These are phyloP conservation scores for Arachis hypogaea DNA, from an alignment of 306 rosid species.

Conservation along the genomic window DNA sequence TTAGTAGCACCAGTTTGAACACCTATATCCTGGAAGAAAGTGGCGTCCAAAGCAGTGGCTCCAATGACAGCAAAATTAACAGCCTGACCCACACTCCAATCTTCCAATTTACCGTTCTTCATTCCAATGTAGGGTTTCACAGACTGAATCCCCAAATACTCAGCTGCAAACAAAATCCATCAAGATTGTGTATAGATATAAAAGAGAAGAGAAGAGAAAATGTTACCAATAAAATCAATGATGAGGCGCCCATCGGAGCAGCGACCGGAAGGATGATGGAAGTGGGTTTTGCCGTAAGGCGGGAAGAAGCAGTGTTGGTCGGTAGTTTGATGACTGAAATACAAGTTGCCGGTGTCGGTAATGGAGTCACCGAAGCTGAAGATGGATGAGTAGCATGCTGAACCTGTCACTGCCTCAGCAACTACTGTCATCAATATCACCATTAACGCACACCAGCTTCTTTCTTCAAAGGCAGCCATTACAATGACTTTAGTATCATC, in stretches of 20 bases:
- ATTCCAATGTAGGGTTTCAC: conserved; percentile 50
- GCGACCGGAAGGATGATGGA: conserved; percentile 60
- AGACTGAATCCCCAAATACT: conserved; percentile 49
- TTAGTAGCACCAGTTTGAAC: conserved; percentile 18
- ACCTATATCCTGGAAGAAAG: conserved; percentile 44
- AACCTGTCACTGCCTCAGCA: background rate
- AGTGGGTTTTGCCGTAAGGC: conserved; percentile 71
- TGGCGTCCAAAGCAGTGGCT: conserved; percentile 54
- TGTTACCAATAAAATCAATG: conserved; percentile 73
- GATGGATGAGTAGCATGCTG: conserved; percentile 44
- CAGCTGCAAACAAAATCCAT: conserved; percentile 44
- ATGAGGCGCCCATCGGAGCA: conserved; percentile 87
- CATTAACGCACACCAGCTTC: too few relatives aligned
- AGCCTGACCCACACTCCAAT: conserved; percentile 32
- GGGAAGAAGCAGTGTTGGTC: conserved; percentile 14
- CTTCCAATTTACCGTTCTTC: conserved; percentile 18
- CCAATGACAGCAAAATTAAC: conserved; percentile 65
- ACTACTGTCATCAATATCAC: background rate
- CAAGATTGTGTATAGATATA: background rate
- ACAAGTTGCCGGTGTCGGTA: conserved; percentile 61
- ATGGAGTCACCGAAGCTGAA: conserved; percentile 77
- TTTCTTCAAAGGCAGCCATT: too few relatives aligned
- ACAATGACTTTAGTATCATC: too few relatives aligned
- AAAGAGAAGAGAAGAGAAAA: too few relatives aligned
- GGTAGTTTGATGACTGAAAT: background rate